Evolutionary conservation across 1,139 yeast species (phyloP), one percentile per base, ranked within the genome.

Genomic region (Taphrina deformans): DNA sequence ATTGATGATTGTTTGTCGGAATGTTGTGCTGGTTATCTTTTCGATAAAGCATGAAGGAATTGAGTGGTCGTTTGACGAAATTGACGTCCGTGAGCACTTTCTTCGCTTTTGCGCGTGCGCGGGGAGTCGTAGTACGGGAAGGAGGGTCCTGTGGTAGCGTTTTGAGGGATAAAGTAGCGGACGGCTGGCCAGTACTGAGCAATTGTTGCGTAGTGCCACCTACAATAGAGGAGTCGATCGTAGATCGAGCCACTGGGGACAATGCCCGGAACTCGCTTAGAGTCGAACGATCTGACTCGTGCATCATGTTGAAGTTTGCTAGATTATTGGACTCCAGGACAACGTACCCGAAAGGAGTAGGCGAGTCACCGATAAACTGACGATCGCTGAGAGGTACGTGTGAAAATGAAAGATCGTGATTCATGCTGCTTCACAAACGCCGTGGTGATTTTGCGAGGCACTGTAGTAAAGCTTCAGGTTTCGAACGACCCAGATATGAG

Each of bases 1-100:
- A 71, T 69, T 79, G 81, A 62, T 79, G 81, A 67, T 78, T 77
- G 45, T 78, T 71, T 38, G 77, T 75, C 41, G 78, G 69, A 7
- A 67, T 58, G 21, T 51, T 60, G n/a, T 51, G 48, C 40, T 63
- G 67, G 58, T 66, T 60, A 51, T 67, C 69, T 12, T 67, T 65
- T 21, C 83, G 75, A 69, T 81, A 81, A 16, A 81, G 75, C 83
- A 81, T 80, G 69, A 80, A 81, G 33, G 82, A 79, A 72, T 81
- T 81, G 66, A 81, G 73, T 0, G 84, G 84, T 38, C 84, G 77
- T 69, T 81, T 81, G 66, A 80, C 76, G 16, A 48, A 52, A 16
- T 44, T 31, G 4, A 6, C 55, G 16, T 58, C 62, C 3, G 55
- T 14, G 6, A n/a, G 35, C 6, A 14, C 14, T n/a, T 48, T 48